Evolutionary conservation across 2,329 filamentous ascomycete genomes (phyloP).

Genomic region (Colletotrichum sp.): DNA sequence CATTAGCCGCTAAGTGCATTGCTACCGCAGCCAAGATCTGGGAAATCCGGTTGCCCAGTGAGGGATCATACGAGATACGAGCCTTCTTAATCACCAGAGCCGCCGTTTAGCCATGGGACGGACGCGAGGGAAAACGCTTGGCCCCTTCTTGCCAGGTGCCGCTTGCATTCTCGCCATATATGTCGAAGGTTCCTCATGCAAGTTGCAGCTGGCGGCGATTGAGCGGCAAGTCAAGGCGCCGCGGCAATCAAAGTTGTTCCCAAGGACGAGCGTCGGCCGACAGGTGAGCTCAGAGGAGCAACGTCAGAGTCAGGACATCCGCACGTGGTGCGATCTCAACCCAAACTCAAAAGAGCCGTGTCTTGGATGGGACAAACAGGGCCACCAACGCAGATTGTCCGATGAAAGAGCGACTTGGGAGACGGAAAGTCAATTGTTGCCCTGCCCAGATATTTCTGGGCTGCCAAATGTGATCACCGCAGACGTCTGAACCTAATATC

Average conservation of each 20-base stretch:
- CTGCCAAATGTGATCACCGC: not conserved
- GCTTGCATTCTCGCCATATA: not conserved
- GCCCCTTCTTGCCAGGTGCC: not conserved
- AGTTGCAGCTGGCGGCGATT: not conserved
- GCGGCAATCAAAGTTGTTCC: not conserved
- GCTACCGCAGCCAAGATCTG: not conserved
- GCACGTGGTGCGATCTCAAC: not conserved
- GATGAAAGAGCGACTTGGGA: not conserved
- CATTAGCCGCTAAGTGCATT: not conserved
- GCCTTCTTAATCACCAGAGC: not conserved
- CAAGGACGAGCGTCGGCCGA: not conserved
- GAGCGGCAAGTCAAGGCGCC: not conserved
- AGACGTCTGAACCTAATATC: not conserved
- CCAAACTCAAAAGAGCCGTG: not conserved
- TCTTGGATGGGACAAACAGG: slow-evolving; percentile 5
- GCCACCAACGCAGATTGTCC: slow-evolving; percentile 4
- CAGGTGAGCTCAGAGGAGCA: not conserved
- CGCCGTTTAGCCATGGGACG: not conserved
- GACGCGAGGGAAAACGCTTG: not conserved
- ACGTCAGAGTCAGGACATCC: not conserved
- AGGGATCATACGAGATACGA: not conserved
- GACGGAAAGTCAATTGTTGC: slow-evolving; percentile 4
- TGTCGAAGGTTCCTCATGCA: not conserved
- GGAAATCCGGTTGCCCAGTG: not conserved
- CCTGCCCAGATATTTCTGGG: not conserved